phyloP scores from a whole-genome alignment of 1,284 basidiomycete genomes.

The Grifola frondosa region DNA sequence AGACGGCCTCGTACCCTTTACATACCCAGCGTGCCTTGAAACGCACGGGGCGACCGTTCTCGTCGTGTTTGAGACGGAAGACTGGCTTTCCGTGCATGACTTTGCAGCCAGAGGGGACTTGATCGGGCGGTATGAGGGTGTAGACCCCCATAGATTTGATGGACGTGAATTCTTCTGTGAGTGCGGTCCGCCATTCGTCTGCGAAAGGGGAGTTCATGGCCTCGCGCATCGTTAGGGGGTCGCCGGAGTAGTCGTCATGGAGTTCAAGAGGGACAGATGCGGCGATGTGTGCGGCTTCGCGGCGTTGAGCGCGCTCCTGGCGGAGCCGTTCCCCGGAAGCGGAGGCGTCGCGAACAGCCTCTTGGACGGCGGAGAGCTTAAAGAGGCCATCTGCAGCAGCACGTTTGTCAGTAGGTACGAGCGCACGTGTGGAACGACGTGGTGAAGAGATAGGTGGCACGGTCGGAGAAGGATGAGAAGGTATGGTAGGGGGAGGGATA shows the following conservation, averaged over 20 bases:
- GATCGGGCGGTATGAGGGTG: slow-evolving; percentile 7
- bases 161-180: slow-evolving; percentile 15
- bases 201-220: slow-evolving; percentile 23
- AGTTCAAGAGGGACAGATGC: slow-evolving; percentile 7
- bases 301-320: background rate
- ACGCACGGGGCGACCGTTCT: slow-evolving; percentile 2
- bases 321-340: background rate
- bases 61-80: slow-evolving; percentile 10
- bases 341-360: slow-evolving; percentile 3
- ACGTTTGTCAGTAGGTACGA: background rate
- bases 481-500: too few relatives aligned
- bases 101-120: slow-evolving; percentile 5
- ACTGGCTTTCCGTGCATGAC: slow-evolving; percentile 12
- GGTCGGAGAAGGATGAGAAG: background rate
- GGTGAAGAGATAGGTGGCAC: background rate
- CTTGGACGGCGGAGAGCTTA: slow-evolving; percentile 3
- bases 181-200: slow-evolving; percentile 23
- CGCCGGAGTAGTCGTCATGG: slow-evolving; percentile 16
- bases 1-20: slow-evolving; percentile 10
- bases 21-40: slow-evolving; percentile 11
- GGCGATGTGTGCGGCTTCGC: background rate
- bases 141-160: slow-evolving; percentile 11
- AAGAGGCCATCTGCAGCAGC: background rate
- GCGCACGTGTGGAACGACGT: background rate
- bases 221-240: slow-evolving; percentile 25